phyloP scores from a whole-genome alignment of 108 stramenopile species.

The Thalassiosira profunda region DNA sequence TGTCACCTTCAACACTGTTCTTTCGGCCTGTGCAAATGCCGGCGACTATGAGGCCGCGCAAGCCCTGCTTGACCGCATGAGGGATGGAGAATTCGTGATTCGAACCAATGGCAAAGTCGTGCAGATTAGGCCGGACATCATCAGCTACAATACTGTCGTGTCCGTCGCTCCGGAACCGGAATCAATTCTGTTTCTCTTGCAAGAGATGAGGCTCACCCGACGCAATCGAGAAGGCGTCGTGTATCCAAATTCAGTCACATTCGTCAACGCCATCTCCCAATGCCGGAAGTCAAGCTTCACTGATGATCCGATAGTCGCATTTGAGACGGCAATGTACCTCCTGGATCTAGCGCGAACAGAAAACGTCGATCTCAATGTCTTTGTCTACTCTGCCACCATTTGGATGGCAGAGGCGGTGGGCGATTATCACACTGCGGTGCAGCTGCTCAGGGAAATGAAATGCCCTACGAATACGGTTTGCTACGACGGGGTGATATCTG shows the following conservation, averaged over 20 bases:
- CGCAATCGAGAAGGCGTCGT: slow-evolving; percentile 59
- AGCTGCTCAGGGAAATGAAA: slow-evolving; percentile 62
- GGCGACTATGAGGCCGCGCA: slow-evolving; percentile 55
- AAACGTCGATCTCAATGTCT: slow-evolving; percentile 55
- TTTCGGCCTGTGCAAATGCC: slow-evolving; percentile 58
- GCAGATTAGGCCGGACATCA: slow-evolving; percentile 24
- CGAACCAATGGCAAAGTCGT: neutral
- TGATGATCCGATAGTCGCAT: slow-evolving; percentile 19
- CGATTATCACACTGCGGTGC: slow-evolving; percentile 28
- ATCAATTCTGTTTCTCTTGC: slow-evolving; percentile 9
- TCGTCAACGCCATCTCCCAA: slow-evolving; percentile 61
- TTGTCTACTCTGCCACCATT: slow-evolving; percentile 77
- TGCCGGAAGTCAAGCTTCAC: slow-evolving; percentile 47
- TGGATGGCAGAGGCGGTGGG: slow-evolving; percentile 71
- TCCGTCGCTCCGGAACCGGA: slow-evolving; percentile 28
- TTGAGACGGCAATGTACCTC: slow-evolving; percentile 40
- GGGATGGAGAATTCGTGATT: slow-evolving; percentile 4
- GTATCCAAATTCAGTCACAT: slow-evolving; percentile 56
- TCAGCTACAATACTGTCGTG: slow-evolving; percentile 39
- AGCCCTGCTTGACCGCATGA: slow-evolving; percentile 47
- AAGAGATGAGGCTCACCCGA: slow-evolving; percentile 71
- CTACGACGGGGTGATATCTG: slow-evolving; percentile 68
- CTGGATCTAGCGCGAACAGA: slow-evolving; percentile 55
- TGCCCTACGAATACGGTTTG: slow-evolving; percentile 30
- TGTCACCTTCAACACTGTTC: slow-evolving; percentile 58